phyloP scores from a whole-genome alignment of 2,329 filamentous ascomycete species.

The Elsinoe australis region DNA sequence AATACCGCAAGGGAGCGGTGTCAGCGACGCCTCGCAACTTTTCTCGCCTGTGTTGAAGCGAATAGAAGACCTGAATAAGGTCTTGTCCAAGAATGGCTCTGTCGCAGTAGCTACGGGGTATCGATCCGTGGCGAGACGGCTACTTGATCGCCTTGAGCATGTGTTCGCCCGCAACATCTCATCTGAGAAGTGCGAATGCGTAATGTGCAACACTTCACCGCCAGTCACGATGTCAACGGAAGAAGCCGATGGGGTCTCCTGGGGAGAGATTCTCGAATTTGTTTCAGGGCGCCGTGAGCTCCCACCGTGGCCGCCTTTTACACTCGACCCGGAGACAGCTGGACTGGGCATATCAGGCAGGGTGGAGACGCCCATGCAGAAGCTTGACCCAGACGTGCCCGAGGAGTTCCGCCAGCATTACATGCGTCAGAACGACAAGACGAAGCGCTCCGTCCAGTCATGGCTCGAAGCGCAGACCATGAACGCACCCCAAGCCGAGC shows the following conservation, averaged over 20 bases:
- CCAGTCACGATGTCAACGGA: constrained; percentile 43
- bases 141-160: constrained; percentile 84
- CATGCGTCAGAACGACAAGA: constrained; percentile 84
- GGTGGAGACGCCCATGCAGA: constrained; percentile 53
- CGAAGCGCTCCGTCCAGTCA: constrained; percentile 78
- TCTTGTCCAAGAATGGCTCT: constrained; percentile 76
- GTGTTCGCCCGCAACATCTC: constrained; percentile 92
- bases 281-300: constrained; percentile 83
- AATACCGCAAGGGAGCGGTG: constrained; percentile 26
- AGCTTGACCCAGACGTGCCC: constrained; percentile 88
- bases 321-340: constrained; percentile 50
- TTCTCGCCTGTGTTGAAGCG: constrained; percentile 78
- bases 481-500: constrained; percentile 55
- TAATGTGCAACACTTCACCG: constrained; percentile 62
- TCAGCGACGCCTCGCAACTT: constrained; percentile 58
- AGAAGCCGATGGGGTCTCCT: constrained; percentile 63
- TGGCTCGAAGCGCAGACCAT: constrained; percentile 68
- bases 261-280: constrained; percentile 91
- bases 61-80: constrained; percentile 75
- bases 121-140: constrained; percentile 79
- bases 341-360: constrained; percentile 48
- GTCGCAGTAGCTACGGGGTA: constrained; percentile 93
- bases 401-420: constrained; percentile 92
- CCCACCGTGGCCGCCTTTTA: constrained; percentile 82
- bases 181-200: constrained; percentile 72